Percentiles rank a stretch among this genome's conserved stretches.
Conservation (phyloP, 371 early-diverging fungal species). For the Batrachochytrium dendrobatidis region DNA sequence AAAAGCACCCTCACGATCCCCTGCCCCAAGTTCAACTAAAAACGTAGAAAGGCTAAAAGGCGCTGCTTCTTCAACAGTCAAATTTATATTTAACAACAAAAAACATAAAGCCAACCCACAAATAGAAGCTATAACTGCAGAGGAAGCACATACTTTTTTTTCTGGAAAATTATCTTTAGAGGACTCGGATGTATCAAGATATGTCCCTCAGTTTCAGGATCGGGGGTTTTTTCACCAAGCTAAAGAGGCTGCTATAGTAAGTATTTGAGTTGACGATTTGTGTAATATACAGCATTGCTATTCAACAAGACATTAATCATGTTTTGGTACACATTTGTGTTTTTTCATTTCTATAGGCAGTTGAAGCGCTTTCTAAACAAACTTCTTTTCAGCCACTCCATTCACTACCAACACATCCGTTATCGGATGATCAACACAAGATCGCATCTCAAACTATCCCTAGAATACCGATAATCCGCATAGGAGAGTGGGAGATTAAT, state of each 20-base stretch:
- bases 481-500: slow-evolving; percentile 80
- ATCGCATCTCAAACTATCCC: slow-evolving; percentile 7
- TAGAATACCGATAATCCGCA: slow-evolving; percentile 60
- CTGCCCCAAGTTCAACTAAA: too few species aligned
- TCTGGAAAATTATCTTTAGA: slow-evolving; percentile 47
- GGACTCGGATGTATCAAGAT: slow-evolving; percentile 48
- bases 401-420: slow-evolving; percentile 5
- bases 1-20: too few species aligned
- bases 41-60: too few species aligned
- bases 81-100: too few species aligned
- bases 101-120: neutral
- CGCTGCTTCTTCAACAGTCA: too few species aligned
- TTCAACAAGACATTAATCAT: too few species aligned
- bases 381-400: neutral
- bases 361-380: neutral
- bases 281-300: too few species aligned
- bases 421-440: neutral
- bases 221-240: slow-evolving; percentile 42
- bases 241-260: slow-evolving; percentile 33
- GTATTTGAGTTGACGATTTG: too few species aligned
- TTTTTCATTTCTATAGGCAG: neutral
- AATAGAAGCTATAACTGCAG: neutral
- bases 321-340: neutral
- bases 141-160: too few species aligned
- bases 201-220: slow-evolving; percentile 46